Percentiles rank a stretch among this genome's conserved stretches.
Conservation (phyloP, 805 yeast species). For the Kregervanrija delftensis region DNA sequence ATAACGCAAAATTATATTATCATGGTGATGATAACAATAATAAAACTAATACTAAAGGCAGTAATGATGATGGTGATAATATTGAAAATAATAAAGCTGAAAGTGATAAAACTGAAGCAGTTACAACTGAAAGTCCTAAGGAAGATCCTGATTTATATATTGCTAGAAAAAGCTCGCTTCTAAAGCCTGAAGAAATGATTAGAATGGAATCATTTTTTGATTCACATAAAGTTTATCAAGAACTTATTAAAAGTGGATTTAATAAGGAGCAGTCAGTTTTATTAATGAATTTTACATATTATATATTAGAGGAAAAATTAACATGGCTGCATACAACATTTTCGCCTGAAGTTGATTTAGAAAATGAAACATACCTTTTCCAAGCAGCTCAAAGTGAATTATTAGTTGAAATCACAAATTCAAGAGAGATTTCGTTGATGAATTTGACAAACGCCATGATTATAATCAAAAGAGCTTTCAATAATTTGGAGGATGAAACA, state of each 20-base stretch:
- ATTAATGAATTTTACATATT: conserved; percentile 40
- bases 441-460: conserved; percentile 61
- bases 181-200: conserved; percentile 13
- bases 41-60: conserved; percentile 6
- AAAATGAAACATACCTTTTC: conserved; percentile 81
- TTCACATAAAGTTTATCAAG: conserved; percentile 52
- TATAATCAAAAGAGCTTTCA: conserved; percentile 64
- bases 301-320: conserved; percentile 31
- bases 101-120: not conserved
- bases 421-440: conserved; percentile 63
- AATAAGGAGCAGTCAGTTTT: conserved; percentile 54
- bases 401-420: conserved; percentile 65
- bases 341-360: conserved; percentile 59
- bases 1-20: not conserved
- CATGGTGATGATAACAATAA: not conserved
- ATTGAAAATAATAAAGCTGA: not conserved
- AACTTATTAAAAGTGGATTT: conserved; percentile 51
- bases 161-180: conserved; percentile 2
- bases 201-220: conserved; percentile 41
- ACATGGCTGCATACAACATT: conserved; percentile 41
- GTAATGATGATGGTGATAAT: not conserved
- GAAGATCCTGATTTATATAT: not conserved
- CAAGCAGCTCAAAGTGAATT: conserved; percentile 91
- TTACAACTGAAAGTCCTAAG: not conserved
- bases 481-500: conserved; percentile 70